These are phyloP conservation scores for Russula vinacea DNA, from an alignment of 768 basidiomycete species.

Conservation along the genomic window DNA sequence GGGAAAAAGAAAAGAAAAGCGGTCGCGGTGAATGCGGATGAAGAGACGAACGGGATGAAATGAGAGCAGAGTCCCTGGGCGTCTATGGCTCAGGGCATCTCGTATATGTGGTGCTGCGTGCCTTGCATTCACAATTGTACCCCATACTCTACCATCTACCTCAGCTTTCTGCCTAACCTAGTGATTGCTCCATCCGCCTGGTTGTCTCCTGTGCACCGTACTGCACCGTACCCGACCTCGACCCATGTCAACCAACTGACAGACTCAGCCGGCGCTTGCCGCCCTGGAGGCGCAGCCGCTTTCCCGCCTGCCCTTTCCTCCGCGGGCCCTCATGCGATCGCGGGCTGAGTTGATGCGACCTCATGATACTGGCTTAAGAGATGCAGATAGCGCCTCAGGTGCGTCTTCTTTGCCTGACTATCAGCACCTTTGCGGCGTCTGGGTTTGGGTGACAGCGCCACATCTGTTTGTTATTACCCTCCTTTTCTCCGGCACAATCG, in stretches of 20 bases:
- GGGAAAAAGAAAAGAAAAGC: not conserved
- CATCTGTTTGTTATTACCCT: not conserved
- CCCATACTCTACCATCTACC: too few species aligned
- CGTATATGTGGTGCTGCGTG: too few species aligned
- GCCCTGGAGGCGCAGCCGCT: too few species aligned
- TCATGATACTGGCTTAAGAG: not conserved
- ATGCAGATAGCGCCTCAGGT: not conserved
- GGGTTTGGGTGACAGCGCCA: not conserved
- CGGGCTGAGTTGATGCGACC: too few species aligned
- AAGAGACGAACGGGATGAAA: too few species aligned
- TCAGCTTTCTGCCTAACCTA: too few species aligned
- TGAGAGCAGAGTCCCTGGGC: not conserved
- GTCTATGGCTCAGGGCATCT: not conserved
- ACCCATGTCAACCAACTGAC: too few species aligned
- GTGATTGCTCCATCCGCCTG: too few species aligned
- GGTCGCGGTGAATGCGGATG: not conserved
- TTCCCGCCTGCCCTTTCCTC: not conserved
- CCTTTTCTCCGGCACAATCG: not conserved
- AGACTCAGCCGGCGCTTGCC: too few species aligned
- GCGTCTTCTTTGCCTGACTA: not conserved
- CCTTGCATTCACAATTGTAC: too few species aligned
- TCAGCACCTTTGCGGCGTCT: slow-evolving; percentile 4
- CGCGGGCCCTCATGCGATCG: not conserved
- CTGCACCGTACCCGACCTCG: too few species aligned
- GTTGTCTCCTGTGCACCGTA: too few species aligned